Evolutionary conservation across 1,284 basidiomycete species (phyloP).

Genomic region (Tilletia setariae): DNA sequence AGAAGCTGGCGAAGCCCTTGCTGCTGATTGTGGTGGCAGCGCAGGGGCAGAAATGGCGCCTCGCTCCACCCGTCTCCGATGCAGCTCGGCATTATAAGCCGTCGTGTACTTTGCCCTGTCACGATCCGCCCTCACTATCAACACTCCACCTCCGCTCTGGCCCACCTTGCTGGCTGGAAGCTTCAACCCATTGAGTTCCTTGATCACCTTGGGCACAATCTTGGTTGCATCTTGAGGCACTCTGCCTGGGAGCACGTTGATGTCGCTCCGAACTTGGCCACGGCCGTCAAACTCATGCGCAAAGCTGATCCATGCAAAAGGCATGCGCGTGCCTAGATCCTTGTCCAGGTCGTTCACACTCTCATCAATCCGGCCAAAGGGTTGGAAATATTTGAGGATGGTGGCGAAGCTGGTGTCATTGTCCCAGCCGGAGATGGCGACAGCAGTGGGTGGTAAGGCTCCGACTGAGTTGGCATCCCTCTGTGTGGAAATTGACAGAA

Average conservation of each 20-base stretch:
- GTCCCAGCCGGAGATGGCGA: conserved; percentile 71
- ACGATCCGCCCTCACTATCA: conserved; percentile 23
- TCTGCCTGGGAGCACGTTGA: conserved; percentile 3
- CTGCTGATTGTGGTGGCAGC: neutral
- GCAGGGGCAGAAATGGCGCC: conserved; percentile 13
- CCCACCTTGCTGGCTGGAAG: conserved; percentile 20
- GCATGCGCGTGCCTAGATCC: conserved; percentile 74
- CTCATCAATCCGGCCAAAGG: conserved; percentile 67
- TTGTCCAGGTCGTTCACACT: conserved; percentile 79
- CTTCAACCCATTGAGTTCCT: conserved; percentile 23
- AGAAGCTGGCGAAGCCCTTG: no score
- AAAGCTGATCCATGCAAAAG: conserved; percentile 76
- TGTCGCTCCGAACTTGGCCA: conserved; percentile 20
- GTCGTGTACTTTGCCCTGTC: conserved; percentile 26
- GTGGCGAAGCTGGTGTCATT: conserved; percentile 66
- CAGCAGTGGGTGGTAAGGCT: conserved; percentile 66
- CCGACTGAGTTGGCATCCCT: conserved; percentile 74
- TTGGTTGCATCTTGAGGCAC: conserved; percentile 32
- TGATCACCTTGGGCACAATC: conserved; percentile 28
- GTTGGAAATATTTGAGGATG: conserved; percentile 67
- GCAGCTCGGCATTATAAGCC: conserved; percentile 23
- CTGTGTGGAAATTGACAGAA: conserved; percentile 56
- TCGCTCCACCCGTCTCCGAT: conserved; percentile 14
- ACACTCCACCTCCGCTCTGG: conserved; percentile 15
- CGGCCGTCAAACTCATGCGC: conserved; percentile 50